These are phyloP conservation scores for Ascochyta viciae-villosae DNA, from an alignment of 2,329 filamentous ascomycete genomes.

Conservation along the genomic window DNA sequence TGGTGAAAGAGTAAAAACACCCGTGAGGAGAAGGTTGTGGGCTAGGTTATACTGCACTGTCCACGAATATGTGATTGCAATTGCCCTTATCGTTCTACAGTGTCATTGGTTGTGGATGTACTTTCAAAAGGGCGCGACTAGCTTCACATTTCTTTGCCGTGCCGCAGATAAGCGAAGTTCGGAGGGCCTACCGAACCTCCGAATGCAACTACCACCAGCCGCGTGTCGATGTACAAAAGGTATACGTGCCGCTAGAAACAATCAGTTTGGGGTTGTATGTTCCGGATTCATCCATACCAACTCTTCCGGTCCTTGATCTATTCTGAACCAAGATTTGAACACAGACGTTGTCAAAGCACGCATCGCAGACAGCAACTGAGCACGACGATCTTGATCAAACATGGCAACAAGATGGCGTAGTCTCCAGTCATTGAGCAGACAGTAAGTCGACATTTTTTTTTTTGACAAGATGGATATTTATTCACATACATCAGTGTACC, in stretches of 20 bases:
- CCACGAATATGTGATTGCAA: no score
- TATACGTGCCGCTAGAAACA: not conserved
- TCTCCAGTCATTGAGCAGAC: no score
- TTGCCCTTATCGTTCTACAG: no score
- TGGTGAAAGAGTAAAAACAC: conserved; percentile 20
- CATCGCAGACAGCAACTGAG: no score
- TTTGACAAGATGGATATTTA: no score
- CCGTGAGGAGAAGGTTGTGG: not conserved
- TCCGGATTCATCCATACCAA: not conserved
- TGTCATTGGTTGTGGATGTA: not conserved
- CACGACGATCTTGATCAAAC: no score
- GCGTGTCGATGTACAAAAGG: not conserved
- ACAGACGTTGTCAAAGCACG: not conserved
- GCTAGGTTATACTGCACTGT: not conserved
- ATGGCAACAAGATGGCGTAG: no score
- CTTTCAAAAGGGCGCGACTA: not conserved
- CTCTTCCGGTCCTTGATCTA: no score
- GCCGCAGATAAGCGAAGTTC: not conserved
- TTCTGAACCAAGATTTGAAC: no score
- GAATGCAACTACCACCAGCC: not conserved
- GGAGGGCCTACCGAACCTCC: no score
- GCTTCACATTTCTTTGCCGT: not conserved
- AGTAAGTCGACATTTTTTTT: no score
- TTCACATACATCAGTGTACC: no score
- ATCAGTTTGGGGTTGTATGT: not conserved